phyloP scores from a whole-genome alignment of 2,329 filamentous ascomycete genomes.

The Tothia fuscella region DNA sequence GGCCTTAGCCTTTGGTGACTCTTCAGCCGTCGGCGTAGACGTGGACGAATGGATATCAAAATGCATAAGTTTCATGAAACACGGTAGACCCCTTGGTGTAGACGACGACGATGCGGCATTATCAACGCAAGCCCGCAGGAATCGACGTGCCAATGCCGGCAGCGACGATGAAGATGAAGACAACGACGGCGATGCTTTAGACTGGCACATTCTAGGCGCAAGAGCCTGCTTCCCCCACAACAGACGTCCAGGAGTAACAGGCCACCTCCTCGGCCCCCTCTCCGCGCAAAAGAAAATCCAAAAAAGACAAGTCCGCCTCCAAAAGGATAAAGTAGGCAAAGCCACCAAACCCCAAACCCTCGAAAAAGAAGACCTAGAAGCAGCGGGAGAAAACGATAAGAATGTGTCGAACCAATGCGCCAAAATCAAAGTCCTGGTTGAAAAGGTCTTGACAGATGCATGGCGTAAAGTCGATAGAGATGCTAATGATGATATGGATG shows the following conservation, averaged over 20 bases:
- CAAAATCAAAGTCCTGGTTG: conserved; percentile 52
- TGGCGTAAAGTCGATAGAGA: conserved; percentile 33
- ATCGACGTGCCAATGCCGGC: conserved; percentile 27
- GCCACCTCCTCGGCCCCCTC: conserved; percentile 78
- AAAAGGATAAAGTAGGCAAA: conserved; percentile 18
- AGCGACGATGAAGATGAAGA: conserved; percentile 47
- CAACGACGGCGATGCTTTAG: conserved; percentile 63
- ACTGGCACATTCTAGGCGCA: conserved; percentile 76
- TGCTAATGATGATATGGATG: conserved; percentile 20
- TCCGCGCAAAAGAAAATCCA: conserved; percentile 78
- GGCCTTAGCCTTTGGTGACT: conserved; percentile 60
- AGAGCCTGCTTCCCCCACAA: conserved; percentile 64
- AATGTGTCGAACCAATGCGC: conserved; percentile 69
- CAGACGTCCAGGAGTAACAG: conserved; percentile 61
- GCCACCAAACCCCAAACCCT: conserved; percentile 55
- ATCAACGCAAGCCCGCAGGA: conserved; percentile 38
- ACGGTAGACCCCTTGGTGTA: conserved; percentile 39
- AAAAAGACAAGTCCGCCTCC: conserved; percentile 52
- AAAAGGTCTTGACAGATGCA: conserved; percentile 23
- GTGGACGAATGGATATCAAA: conserved; percentile 87
- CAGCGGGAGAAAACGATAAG: conserved; percentile 54
- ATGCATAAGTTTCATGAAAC: conserved; percentile 75
- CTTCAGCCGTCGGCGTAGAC: conserved; percentile 59
- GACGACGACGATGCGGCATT: conserved; percentile 40
- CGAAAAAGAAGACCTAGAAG: conserved; percentile 58